These are phyloP conservation scores for Mycena capillaripes DNA, from an alignment of 768 basidiomycete genomes.

Conservation along the genomic window DNA sequence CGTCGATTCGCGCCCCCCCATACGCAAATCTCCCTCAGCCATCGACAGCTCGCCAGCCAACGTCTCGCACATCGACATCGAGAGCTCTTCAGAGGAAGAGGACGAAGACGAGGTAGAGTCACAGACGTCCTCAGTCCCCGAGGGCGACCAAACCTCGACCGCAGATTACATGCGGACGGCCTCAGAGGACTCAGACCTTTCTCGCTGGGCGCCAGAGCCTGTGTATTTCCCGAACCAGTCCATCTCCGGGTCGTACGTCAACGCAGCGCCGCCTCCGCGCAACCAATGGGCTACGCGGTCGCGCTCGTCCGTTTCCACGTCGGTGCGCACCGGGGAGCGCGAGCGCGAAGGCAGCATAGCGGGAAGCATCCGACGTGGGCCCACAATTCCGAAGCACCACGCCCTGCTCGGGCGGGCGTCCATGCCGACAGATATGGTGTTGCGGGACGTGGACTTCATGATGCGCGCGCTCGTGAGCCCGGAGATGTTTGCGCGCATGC, in stretches of 20 bases:
- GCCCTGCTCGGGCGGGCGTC: constrained; percentile 15
- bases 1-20: constrained; percentile 1
- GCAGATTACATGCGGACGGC: not conserved
- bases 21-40: constrained; percentile 30
- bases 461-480: constrained; percentile 34
- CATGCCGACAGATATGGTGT: constrained; percentile 22
- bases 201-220: constrained; percentile 33
- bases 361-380: constrained; percentile 1
- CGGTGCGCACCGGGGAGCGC: constrained; percentile 22
- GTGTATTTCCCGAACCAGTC: constrained; percentile 1
- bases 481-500: constrained; percentile 28
- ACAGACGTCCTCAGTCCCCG: constrained; percentile 1
- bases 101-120: not conserved
- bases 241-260: constrained; percentile 13
- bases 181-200: constrained; percentile 16
- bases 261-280: not conserved
- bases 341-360: not conserved
- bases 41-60: constrained; percentile 17
- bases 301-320: constrained; percentile 10
- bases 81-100: constrained; percentile 23
- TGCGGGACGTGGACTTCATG: constrained; percentile 31
- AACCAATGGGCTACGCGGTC: constrained; percentile 10
- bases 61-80: constrained; percentile 34
- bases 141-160: not conserved
- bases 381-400: constrained; percentile 11